These are phyloP conservation scores for Purshia tridentata DNA, from an alignment of 306 rosid species.

Conservation along the genomic window DNA sequence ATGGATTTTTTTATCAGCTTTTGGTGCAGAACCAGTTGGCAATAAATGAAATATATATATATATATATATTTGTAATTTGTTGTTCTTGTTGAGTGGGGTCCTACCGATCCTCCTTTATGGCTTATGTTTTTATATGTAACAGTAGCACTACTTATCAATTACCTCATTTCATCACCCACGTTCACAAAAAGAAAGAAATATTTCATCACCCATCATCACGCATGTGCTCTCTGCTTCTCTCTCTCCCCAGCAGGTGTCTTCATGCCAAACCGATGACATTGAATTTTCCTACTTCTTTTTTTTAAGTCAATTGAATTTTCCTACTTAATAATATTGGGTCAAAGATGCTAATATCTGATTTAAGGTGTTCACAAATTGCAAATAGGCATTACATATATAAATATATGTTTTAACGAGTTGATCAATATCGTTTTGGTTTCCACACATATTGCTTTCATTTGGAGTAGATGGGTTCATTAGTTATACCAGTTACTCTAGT, in stretches of 20 bases:
- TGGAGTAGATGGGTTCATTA: neutral
- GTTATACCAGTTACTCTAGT: too few relatives aligned
- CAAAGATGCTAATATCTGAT: too few relatives aligned
- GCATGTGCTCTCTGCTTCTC: constrained; percentile 36
- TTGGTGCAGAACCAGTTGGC: neutral
- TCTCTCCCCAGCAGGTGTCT: constrained; percentile 1
- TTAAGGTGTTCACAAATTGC: too few relatives aligned
- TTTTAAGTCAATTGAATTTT: too few relatives aligned
- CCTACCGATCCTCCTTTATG: too few relatives aligned
- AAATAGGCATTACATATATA: neutral
- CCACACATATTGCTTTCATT: neutral
- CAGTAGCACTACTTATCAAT: neutral
- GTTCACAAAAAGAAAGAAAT: neutral
- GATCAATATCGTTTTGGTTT: neutral
- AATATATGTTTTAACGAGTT: neutral
- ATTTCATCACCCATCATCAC: constrained; percentile 52
- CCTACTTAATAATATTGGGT: too few relatives aligned
- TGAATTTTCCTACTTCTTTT: neutral
- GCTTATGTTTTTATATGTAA: neutral
- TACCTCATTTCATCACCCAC: constrained; percentile 12
- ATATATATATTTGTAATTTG: too few relatives aligned
- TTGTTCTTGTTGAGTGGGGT: too few relatives aligned
- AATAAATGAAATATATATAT: neutral
- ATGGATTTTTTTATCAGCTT: too few relatives aligned
- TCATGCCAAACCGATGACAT: constrained; percentile 17